A percentile compares a stretch with the other conserved stretches of the same genome.
phyloP scores from a whole-genome alignment of 2,329 filamentous ascomycete genomes.

The Monosporascus sp. region DNA sequence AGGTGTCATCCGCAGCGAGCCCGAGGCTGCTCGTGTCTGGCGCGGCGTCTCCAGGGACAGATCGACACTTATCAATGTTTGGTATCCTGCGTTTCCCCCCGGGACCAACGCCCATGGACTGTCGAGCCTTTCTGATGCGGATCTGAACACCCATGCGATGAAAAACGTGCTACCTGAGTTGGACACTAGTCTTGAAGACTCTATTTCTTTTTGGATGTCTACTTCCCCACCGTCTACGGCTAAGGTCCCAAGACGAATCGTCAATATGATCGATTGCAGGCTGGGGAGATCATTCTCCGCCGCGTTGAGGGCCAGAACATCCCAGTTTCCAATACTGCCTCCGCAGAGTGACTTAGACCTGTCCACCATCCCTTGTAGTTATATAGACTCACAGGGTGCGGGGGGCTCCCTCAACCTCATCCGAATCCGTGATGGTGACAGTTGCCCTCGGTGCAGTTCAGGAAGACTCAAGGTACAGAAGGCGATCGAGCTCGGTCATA shows the following conservation, averaged over 20 bases:
- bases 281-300: slow-evolving; percentile 15
- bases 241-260: slow-evolving; percentile 12
- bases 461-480: slow-evolving; percentile 61
- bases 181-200: slow-evolving; percentile 64
- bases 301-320: slow-evolving; percentile 5
- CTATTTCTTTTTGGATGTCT: slow-evolving; percentile 46
- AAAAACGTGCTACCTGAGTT: slow-evolving; percentile 62
- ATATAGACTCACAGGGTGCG: slow-evolving; percentile 10
- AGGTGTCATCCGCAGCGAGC: neutral
- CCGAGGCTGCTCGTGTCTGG: slow-evolving; percentile 39
- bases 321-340: slow-evolving; percentile 11
- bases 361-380: slow-evolving; percentile 9
- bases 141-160: slow-evolving; percentile 52
- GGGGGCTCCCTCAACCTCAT: slow-evolving; percentile 55
- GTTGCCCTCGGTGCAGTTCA: slow-evolving; percentile 63
- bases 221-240: slow-evolving; percentile 22
- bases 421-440: slow-evolving; percentile 60
- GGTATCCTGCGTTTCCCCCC: slow-evolving; percentile 44
- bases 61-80: slow-evolving; percentile 63
- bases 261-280: slow-evolving; percentile 29
- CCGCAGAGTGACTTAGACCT: slow-evolving; percentile 4
- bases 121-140: slow-evolving; percentile 14
- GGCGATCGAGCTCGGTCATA: slow-evolving; percentile 89
- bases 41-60: slow-evolving; percentile 63
- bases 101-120: neutral